Conservation (phyloP, 495 filamentous ascomycete species). For the Xylaria intraflava region DNA sequence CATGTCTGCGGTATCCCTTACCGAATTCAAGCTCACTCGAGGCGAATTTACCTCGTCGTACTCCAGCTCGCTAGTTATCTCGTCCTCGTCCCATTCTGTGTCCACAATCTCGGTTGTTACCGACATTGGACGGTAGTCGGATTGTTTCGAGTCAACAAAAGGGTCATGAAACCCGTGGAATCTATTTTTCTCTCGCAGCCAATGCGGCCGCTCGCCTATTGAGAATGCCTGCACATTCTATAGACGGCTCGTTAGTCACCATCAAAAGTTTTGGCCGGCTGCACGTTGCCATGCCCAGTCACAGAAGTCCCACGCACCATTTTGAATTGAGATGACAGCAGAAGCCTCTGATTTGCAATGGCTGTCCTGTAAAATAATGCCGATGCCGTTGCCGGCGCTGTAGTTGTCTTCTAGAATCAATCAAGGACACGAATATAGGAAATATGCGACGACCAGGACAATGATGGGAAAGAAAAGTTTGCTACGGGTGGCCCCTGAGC, state of each 20-base stretch:
- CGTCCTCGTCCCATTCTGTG: constrained; percentile 65
- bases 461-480: constrained; percentile 20
- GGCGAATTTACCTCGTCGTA: constrained; percentile 57
- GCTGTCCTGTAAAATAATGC: constrained; percentile 15
- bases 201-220: constrained; percentile 28
- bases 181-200: constrained; percentile 43
- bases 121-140: constrained; percentile 49
- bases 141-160: constrained; percentile 42
- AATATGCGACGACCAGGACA: constrained; percentile 25
- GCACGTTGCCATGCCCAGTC: neutral
- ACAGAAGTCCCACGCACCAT: constrained; percentile 17
- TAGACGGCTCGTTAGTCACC: constrained; percentile 2
- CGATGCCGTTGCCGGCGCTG: constrained; percentile 37
- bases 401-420: constrained; percentile 19
- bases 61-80: constrained; percentile 45
- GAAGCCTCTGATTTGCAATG: constrained; percentile 13
- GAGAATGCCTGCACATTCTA: constrained; percentile 23
- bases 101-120: constrained; percentile 66
- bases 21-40: constrained; percentile 59
- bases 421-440: constrained; percentile 20
- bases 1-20: constrained; percentile 32
- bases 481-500: constrained; percentile 21
- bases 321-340: constrained; percentile 9
- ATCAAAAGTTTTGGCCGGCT: neutral
- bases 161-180: constrained; percentile 30